A percentile compares a stretch with the other conserved stretches of the same genome.
Conservation (phyloP, 805 yeast genomes). For the Kluyveromyces nonfermentans region DNA sequence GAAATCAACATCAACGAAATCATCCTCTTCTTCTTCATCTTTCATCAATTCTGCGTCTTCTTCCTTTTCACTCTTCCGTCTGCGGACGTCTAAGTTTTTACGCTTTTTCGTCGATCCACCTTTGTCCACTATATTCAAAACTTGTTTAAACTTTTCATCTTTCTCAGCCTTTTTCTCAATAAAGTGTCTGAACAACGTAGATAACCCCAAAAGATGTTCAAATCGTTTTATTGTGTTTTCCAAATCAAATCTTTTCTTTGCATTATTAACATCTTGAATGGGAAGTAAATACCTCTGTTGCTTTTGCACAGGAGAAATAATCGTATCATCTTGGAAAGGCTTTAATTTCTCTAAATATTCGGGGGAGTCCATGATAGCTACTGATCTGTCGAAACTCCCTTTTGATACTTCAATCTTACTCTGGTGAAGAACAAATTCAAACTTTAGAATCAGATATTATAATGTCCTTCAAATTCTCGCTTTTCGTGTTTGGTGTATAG, state of each 20-base stretch:
- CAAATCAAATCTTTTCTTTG: conserved; percentile 35
- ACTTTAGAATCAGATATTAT: not conserved
- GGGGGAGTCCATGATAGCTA: conserved; percentile 7
- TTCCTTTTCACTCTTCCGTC: conserved; percentile 67
- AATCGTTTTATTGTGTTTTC: conserved; percentile 58
- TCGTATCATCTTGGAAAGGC: conserved; percentile 18
- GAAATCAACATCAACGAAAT: conserved; percentile 18
- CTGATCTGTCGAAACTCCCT: not conserved
- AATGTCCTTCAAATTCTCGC: not conserved
- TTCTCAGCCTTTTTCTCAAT: conserved; percentile 53
- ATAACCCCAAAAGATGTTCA: conserved; percentile 54
- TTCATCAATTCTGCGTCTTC: conserved; percentile 69
- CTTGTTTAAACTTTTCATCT: conserved; percentile 47
- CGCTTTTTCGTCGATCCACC: conserved; percentile 11
- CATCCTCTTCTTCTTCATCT: conserved; percentile 36
- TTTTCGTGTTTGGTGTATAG: not conserved
- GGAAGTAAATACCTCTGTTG: conserved; percentile 21
- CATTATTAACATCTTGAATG: conserved; percentile 10
- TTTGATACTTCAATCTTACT: not conserved
- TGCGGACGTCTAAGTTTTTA: conserved; percentile 34
- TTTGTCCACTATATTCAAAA: conserved; percentile 33
- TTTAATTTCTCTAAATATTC: conserved; percentile 19
- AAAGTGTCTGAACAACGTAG: conserved; percentile 60
- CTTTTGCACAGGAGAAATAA: conserved; percentile 16
- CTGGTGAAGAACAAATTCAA: too few relatives aligned